Conservation (phyloP, 2,329 filamentous ascomycete genomes). For the Exophiala bonariae region DNA sequence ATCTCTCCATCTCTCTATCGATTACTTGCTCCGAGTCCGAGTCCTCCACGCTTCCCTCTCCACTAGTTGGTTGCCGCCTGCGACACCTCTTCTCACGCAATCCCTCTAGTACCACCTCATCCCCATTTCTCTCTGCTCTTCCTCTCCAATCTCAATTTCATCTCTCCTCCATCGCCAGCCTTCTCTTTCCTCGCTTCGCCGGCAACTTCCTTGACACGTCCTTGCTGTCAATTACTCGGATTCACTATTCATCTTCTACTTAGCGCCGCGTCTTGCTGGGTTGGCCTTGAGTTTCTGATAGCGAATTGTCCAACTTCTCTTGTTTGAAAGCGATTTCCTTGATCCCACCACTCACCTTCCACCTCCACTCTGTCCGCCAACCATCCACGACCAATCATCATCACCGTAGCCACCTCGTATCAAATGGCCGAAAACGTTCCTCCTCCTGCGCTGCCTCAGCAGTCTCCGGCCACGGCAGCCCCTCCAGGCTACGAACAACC, state of each 20-base stretch:
- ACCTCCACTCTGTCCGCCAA: background rate
- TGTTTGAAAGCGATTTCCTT: background rate
- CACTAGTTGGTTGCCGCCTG: constrained; percentile 15
- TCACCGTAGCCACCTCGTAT: constrained; percentile 11
- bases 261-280: constrained; percentile 18
- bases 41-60: constrained; percentile 7
- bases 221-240: constrained; percentile 12
- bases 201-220: constrained; percentile 11
- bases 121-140: background rate
- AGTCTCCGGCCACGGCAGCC: constrained; percentile 66
- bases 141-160: background rate
- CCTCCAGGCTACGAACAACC: constrained; percentile 75
- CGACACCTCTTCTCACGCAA: constrained; percentile 25
- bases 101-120: constrained; percentile 24
- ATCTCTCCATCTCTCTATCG: constrained; percentile 8
- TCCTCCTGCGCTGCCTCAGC: constrained; percentile 59
- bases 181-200: constrained; percentile 12
- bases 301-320: constrained; percentile 16
- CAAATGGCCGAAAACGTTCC: constrained; percentile 76
- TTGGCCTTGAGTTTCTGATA: constrained; percentile 26
- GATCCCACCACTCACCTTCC: background rate
- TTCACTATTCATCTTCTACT: constrained; percentile 17
- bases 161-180: constrained; percentile 8
- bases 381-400: background rate
- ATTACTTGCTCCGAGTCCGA: constrained; percentile 2